Evolutionary conservation across 345 rosid genomes (phyloP), one percentile per base, ranked within the genome.

Genomic region (Heritiera littoralis): DNA sequence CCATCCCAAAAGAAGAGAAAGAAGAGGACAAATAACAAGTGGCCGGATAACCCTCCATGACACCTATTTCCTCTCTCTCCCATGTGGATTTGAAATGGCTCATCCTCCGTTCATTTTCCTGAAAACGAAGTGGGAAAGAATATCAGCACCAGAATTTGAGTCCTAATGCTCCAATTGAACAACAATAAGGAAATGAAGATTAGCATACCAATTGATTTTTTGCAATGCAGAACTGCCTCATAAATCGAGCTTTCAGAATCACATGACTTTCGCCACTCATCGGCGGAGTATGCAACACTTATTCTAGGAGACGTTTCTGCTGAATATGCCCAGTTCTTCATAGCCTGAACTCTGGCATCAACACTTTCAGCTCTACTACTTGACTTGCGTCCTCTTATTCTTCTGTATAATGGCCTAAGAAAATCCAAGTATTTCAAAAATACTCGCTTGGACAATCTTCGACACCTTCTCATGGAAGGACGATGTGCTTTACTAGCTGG

Each of bases 221-320:
- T 93, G 91, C 98, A 95, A 84, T 95, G 98, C 58, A 95, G 95
- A 81, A 95, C 98, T 3, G 98, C 98, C 75, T 95, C 98, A 72
- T 93, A 85, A 65, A 93, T 95, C 14, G 98, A 93, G 86, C 90
- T 89, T 72, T 93, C 98, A 1, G 98, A 92, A 75, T 93, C 95
- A 55, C 91, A 93, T 45, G 98, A 93, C 77, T 77, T 85, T 66
- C 95, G 86, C 94, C 98, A 90, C 66, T 84, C 84, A 74, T 91
- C 93, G 13, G 82, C 83, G 2, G 93, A 84, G 82, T 77, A 89
- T 3, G 92, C 89, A 2, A 87, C 87, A 77, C 98, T 92, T 52
- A 86, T 76, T 80, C 97, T 77, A 8, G 99, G 97, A 3, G 97
- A 92, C 69, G 92, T 77, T 78, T 86, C 91, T 40, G 89, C 84